Percentiles rank a stretch among this genome's conserved stretches.
phyloP scores from a whole-genome alignment of 768 basidiomycete genomes.

The Amanita thiersii region DNA sequence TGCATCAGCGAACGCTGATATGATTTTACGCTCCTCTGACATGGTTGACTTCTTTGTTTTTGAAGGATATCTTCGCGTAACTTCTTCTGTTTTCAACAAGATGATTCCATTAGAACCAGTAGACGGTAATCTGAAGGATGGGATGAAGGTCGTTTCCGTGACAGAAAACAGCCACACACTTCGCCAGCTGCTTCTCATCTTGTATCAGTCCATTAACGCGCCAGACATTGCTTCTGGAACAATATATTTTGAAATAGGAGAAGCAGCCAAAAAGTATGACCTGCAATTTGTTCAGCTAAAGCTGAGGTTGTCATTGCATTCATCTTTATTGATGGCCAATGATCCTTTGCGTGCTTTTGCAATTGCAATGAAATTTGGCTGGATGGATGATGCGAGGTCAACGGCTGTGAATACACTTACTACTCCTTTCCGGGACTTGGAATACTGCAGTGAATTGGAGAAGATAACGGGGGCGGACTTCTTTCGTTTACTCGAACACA shows the following conservation, averaged over 20 bases:
- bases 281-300: background rate
- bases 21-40: conserved; percentile 21
- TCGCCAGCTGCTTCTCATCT: conserved; percentile 9
- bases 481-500: background rate
- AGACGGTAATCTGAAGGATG: conserved; percentile 1
- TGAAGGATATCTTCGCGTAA: background rate
- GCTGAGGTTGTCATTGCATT: background rate
- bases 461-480: background rate
- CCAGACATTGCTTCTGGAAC: background rate
- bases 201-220: background rate
- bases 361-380: background rate
- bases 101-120: conserved; percentile 19
- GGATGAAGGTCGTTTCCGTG: conserved; percentile 7
- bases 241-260: background rate
- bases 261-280: conserved; percentile 3
- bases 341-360: conserved; percentile 4
- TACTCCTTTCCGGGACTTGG: background rate
- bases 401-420: background rate
- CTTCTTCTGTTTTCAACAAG: background rate
- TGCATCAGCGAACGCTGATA: conserved; percentile 12
- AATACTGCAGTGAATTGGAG: background rate
- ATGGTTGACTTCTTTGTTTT: conserved; percentile 17
- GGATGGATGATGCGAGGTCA: background rate
- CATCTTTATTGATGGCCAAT: background rate
- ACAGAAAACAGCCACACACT: conserved; percentile 10